Percentiles rank a stretch among this genome's conserved stretches.
phyloP scores from a whole-genome alignment of 2,329 filamentous ascomycete genomes.

The Aureobasidium sp. region DNA sequence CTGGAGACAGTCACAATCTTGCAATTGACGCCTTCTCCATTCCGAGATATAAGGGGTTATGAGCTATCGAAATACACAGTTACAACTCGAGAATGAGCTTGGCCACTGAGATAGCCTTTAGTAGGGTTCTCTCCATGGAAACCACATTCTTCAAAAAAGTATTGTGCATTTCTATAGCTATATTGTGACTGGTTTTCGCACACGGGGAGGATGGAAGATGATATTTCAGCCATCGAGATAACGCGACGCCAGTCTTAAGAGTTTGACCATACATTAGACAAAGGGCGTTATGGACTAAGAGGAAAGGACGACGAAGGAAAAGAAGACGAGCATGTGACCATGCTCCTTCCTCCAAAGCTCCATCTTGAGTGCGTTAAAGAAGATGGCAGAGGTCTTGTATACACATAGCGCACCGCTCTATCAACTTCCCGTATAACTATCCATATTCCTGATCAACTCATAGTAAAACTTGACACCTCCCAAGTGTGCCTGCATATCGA shows the following conservation, averaged over 20 bases:
- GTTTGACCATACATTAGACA: not conserved
- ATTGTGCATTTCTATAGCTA: too few relatives aligned
- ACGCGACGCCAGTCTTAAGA: not conserved
- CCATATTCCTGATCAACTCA: constrained; percentile 15
- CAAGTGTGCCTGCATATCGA: constrained; percentile 34
- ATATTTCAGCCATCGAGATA: not conserved
- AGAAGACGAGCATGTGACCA: not conserved
- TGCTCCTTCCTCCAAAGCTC: not conserved
- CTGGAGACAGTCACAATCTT: too few relatives aligned
- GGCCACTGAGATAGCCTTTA: too few relatives aligned
- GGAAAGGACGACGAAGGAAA: not conserved
- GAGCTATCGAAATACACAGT: too few relatives aligned
- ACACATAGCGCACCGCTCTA: not conserved
- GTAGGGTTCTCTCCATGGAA: too few relatives aligned
- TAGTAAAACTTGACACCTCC: constrained; percentile 36
- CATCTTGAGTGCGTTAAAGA: not conserved
- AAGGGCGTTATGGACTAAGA: not conserved
- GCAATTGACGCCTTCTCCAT: too few relatives aligned
- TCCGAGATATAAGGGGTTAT: too few relatives aligned
- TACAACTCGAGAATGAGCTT: too few relatives aligned
- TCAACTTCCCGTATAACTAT: not conserved
- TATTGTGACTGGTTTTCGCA: too few relatives aligned
- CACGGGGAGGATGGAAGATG: not conserved
- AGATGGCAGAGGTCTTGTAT: not conserved
- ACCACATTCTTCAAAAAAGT: too few relatives aligned